A percentile compares a stretch with the other conserved stretches of the same genome.
These are phyloP conservation scores for Lasiodiplodia hormozganensis DNA, from an alignment of 2,329 filamentous ascomycete genomes.

Conservation along the genomic window DNA sequence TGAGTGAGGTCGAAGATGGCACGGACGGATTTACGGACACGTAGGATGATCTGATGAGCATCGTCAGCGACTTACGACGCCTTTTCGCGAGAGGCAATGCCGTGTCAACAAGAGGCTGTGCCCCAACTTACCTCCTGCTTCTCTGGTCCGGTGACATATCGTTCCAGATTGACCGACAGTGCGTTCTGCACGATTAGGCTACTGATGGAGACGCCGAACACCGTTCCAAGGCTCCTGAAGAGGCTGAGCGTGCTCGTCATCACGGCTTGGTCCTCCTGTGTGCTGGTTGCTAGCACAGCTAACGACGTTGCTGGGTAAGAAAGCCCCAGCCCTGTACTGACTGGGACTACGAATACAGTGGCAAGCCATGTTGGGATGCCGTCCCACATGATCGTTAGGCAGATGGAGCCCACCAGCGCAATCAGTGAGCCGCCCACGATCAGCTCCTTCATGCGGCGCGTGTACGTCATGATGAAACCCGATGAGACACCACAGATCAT, in stretches of 20 bases:
- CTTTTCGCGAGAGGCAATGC: background rate
- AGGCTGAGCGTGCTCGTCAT: slow-evolving; percentile 72
- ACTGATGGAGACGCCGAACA: slow-evolving; percentile 75
- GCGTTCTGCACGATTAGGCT: slow-evolving; percentile 78
- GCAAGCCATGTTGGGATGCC: slow-evolving; percentile 49
- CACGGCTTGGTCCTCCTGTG: slow-evolving; percentile 54
- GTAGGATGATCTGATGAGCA: slow-evolving; percentile 49
- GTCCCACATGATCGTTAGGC: slow-evolving; percentile 46
- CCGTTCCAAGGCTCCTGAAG: slow-evolving; percentile 74
- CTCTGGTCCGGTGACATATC: slow-evolving; percentile 64
- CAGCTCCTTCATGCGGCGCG: slow-evolving; percentile 51
- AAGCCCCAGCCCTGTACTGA: slow-evolving; percentile 51
- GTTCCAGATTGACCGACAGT: slow-evolving; percentile 65
- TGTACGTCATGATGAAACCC: slow-evolving; percentile 54
- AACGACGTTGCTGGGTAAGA: slow-evolving; percentile 51
- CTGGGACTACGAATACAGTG: slow-evolving; percentile 49
- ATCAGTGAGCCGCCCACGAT: slow-evolving; percentile 47
- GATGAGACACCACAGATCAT: slow-evolving; percentile 50
- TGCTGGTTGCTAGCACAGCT: slow-evolving; percentile 50
- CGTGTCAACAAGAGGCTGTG: background rate
- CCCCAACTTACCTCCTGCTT: slow-evolving; percentile 56
- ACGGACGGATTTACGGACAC: slow-evolving; percentile 58
- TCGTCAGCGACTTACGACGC: slow-evolving; percentile 6
- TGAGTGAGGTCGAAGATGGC: slow-evolving; percentile 55
- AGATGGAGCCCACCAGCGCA: slow-evolving; percentile 47